Percentiles rank a stretch among this genome's conserved stretches.
Evolutionary conservation across 768 basidiomycete species (phyloP).

Genomic region (Amanita pallidorosea): DNA sequence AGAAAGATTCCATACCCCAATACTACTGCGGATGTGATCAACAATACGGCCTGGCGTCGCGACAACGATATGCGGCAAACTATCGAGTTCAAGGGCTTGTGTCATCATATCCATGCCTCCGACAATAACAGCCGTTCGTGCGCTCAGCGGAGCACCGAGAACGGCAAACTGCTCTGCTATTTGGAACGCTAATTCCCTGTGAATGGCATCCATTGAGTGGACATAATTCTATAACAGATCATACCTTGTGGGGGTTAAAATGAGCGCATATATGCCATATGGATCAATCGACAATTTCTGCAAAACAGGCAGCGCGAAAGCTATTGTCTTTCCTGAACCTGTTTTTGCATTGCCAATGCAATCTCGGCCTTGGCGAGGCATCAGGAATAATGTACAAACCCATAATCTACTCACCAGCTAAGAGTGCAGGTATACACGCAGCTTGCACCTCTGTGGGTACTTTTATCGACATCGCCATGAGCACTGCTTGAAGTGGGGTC

Average conservation of each 20-base stretch:
- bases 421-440: constrained; percentile 81
- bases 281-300: constrained; percentile 84
- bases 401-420: constrained; percentile 44
- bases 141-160: constrained; percentile 70
- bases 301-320: constrained; percentile 92
- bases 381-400: neutral
- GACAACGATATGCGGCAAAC: constrained; percentile 86
- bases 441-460: constrained; percentile 81
- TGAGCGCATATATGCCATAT: constrained; percentile 87
- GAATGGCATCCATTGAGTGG: neutral
- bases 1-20: constrained; percentile 75
- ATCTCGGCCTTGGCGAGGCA: constrained; percentile 60
- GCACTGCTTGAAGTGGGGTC: constrained; percentile 44
- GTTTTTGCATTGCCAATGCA: constrained; percentile 98
- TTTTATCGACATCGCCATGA: constrained; percentile 77
- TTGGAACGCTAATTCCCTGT: constrained; percentile 92
- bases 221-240: constrained; percentile 8
- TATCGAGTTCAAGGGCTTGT: constrained; percentile 79
- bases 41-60: constrained; percentile 95
- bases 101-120: constrained; percentile 99
- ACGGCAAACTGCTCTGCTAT: constrained; percentile 95
- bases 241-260: constrained; percentile 92
- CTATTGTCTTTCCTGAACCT: constrained; percentile 95
- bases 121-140: constrained; percentile 82
- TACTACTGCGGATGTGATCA: constrained; percentile 74